Percentiles rank a stretch among this genome's conserved stretches.
These are phyloP conservation scores for Lactifluus volemus DNA, from an alignment of 768 basidiomycete species.

Conservation along the genomic window DNA sequence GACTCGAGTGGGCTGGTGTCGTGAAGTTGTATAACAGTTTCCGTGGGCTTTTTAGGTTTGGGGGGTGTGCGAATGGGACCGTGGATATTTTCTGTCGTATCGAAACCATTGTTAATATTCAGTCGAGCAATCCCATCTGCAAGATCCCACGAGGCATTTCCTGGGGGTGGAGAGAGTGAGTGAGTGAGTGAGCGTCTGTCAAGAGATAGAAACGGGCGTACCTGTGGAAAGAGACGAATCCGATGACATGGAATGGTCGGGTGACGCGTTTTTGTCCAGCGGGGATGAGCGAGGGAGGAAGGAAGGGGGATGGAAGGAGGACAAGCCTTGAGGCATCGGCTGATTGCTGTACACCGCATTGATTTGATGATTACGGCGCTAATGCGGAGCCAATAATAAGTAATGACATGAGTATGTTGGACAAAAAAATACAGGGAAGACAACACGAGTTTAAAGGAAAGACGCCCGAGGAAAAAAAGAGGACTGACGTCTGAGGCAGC, in stretches of 20 bases:
- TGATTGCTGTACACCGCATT: constrained; percentile 20
- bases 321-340: constrained; percentile 15
- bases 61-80: constrained; percentile 56
- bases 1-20: constrained; percentile 67
- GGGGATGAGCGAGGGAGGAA: constrained; percentile 17
- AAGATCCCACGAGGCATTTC: constrained; percentile 48
- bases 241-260: constrained; percentile 27
- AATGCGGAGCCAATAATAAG: constrained; percentile 10
- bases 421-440: background rate
- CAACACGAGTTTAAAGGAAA: background rate
- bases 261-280: constrained; percentile 20
- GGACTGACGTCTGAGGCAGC: constrained; percentile 17
- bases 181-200: constrained; percentile 51
- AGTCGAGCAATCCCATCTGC: constrained; percentile 66
- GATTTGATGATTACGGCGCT: constrained; percentile 22
- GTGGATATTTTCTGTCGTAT: constrained; percentile 33
- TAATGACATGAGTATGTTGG: constrained; percentile 8
- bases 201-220: constrained; percentile 54
- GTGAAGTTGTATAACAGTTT: constrained; percentile 45
- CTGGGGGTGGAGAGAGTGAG: constrained; percentile 26
- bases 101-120: constrained; percentile 50
- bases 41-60: constrained; percentile 48
- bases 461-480: background rate
- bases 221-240: constrained; percentile 26
- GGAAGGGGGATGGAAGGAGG: constrained; percentile 17